Base-by-base conservation (phyloP, 176 grass and related monocot species). In the Carex cristatella region DNA sequence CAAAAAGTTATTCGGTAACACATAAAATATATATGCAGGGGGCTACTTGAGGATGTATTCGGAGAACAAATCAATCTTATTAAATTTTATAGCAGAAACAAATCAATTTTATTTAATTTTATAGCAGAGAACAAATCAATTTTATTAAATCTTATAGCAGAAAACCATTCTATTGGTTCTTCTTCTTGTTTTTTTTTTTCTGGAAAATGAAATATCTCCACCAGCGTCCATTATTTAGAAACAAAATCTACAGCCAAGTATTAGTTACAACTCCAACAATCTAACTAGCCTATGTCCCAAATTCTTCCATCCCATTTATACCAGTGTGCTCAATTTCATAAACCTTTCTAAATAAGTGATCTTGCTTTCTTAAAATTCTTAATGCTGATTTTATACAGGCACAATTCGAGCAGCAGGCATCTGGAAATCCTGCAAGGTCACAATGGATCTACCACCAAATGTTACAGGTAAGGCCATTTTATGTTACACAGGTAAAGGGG, bases 401-500 rank as follows among this genome's bases (percentile, higher is more conserved):
- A 51, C 96, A 92, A 80, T 69, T 81, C 87, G 93, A 95, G 78
- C 86, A 90, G 54, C 93, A 95, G 86, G 83, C 85, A 16, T 85
- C 91, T 16, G 91, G 71, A 61, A 98, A 88, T 89, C 89, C 81
- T 81, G 82, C 75, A 74, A 85, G 85, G 57, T 80, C 83, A 83
- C 96, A 98, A 81, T 95, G 93, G 96, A 89, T 89, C 87, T 98
- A 95, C 85, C 93, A 94, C 82, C 87, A 89, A 88, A 92, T 93
- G 68, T 64, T 92, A 78, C 96, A 95, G 93, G 96, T 95, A 64
- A 83, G 72, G n/a, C 31, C 56, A 46, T 81, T 55, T 79, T 10
- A 77, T 51, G 14, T 37, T 37, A 23, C 23, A 37, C 35, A 37
- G 35, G 38, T 40, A 40, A 40, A 40, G 38, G 38, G 38, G 4